phyloP scores from a whole-genome alignment of 306 rosid genomes.

The Begonia loranthoides region DNA sequence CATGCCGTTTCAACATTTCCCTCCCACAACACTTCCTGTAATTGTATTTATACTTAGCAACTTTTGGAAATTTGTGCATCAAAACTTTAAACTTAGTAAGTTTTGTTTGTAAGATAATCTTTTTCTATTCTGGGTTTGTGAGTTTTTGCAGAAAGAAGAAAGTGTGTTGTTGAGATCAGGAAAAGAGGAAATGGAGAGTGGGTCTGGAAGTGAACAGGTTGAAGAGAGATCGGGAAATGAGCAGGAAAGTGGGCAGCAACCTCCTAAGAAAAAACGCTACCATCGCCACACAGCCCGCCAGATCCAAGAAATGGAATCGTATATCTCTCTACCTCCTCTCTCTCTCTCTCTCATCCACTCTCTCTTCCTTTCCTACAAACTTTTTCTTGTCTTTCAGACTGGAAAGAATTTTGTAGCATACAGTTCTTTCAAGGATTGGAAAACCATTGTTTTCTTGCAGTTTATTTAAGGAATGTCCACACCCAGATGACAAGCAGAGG shows the following conservation, averaged over 20 bases:
- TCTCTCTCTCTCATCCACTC: background rate
- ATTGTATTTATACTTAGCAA: background rate
- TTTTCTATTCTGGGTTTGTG: too few species aligned
- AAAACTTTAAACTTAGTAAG: background rate
- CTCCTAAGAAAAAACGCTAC: conserved; percentile 67
- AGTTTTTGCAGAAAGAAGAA: background rate
- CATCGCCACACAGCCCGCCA: conserved; percentile 93
- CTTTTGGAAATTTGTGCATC: background rate
- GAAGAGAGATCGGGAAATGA: conserved; percentile 47
- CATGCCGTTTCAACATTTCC: conserved; percentile 57
- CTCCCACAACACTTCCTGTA: conserved; percentile 31
- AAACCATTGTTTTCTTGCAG: conserved; percentile 15
- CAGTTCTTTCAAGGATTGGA: background rate
- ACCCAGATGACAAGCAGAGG: conserved; percentile 97
- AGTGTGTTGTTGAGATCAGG: background rate
- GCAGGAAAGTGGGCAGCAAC: conserved; percentile 21
- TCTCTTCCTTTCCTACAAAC: background rate
- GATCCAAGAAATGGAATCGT: conserved; percentile 99
- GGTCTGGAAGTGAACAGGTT: conserved; percentile 63
- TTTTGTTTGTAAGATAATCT: too few species aligned
- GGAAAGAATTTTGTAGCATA: background rate
- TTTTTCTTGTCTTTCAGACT: background rate
- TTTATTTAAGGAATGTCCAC: conserved; percentile 89
- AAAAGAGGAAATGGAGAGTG: conserved; percentile 82
- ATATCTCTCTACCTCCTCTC: background rate